These are phyloP conservation scores for Pyrenophora tritici-repentis DNA, from an alignment of 2,329 filamentous ascomycete genomes.

Conservation along the genomic window DNA sequence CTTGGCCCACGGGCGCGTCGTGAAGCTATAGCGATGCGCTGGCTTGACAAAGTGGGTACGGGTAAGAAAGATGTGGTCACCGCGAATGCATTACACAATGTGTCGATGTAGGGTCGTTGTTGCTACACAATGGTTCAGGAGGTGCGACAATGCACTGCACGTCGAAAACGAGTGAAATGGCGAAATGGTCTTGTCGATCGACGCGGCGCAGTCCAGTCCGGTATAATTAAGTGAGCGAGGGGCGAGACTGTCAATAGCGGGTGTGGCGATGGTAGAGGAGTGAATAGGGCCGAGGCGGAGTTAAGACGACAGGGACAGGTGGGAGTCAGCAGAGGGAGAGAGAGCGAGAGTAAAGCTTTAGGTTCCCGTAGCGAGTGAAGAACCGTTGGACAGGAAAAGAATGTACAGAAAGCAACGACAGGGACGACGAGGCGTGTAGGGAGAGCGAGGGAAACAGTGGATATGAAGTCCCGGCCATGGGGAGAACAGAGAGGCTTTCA, in stretches of 20 bases:
- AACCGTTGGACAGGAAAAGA: slow-evolving; percentile 38
- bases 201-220: slow-evolving; percentile 9
- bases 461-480: slow-evolving; percentile 26
- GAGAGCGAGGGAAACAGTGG: slow-evolving; percentile 32
- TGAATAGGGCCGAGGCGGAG: slow-evolving; percentile 11
- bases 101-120: slow-evolving; percentile 5
- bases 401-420: slow-evolving; percentile 22
- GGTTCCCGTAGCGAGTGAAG: slow-evolving; percentile 44
- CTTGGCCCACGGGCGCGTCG: slow-evolving; percentile 27
- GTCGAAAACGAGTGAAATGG: slow-evolving; percentile 10
- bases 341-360: slow-evolving; percentile 22
- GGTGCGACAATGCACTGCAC: slow-evolving; percentile 29
- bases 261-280: slow-evolving; percentile 10
- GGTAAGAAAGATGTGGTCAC: slow-evolving; percentile 29
- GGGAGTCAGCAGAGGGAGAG: slow-evolving; percentile 3
- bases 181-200: slow-evolving; percentile 4
- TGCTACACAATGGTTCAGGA: slow-evolving; percentile 4
- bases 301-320: slow-evolving; percentile 1
- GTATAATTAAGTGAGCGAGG: slow-evolving; percentile 7
- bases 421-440: slow-evolving; percentile 15
- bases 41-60: slow-evolving; percentile 29
- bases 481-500: slow-evolving; percentile 6
- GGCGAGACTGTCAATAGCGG: slow-evolving; percentile 7
- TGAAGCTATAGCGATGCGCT: slow-evolving; percentile 13
- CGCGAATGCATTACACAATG: slow-evolving; percentile 38